Evolutionary conservation across 2,329 filamentous ascomycete genomes (phyloP).

Genomic region (Fusarium siculi): DNA sequence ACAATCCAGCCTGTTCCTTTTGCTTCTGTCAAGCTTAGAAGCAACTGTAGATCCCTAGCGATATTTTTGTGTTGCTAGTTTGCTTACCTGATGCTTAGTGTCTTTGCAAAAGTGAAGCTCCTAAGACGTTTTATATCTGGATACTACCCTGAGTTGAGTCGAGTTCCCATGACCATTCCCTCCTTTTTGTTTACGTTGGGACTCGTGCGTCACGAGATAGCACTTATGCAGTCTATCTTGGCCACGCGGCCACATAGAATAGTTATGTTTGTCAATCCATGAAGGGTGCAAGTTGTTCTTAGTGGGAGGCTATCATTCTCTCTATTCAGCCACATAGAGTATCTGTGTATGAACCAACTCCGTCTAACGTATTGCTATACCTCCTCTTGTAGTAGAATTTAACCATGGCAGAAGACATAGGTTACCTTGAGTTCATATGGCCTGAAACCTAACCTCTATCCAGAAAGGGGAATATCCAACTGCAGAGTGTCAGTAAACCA

Average conservation of each 20-base stretch:
- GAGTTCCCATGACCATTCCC: slow-evolving; percentile 9
- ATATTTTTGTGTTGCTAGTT: neutral
- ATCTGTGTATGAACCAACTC: neutral
- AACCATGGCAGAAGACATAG: neutral
- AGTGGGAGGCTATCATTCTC: slow-evolving; percentile 10
- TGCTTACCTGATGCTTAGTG: neutral
- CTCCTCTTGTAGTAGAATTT: neutral
- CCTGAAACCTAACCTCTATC: neutral
- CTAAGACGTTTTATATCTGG: slow-evolving; percentile 17
- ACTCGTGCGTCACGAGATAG: slow-evolving; percentile 14
- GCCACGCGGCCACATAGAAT: neutral
- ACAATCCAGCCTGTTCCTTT: neutral
- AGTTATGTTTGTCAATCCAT: neutral
- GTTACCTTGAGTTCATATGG: neutral
- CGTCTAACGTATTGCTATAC: neutral
- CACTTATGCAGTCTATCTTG: neutral
- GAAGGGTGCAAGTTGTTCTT: neutral
- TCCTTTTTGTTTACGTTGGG: neutral
- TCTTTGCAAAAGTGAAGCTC: neutral
- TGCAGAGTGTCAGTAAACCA: slow-evolving; percentile 1
- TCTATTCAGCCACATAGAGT: neutral
- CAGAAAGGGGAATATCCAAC: slow-evolving; percentile 19
- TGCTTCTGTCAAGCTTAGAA: neutral
- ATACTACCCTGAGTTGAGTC: slow-evolving; percentile 11
- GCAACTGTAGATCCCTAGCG: neutral